Evolutionary conservation across 129 eudicot genomes (phyloP), one percentile per base, ranked within the genome.

Genomic region (Lonicera japonica): DNA sequence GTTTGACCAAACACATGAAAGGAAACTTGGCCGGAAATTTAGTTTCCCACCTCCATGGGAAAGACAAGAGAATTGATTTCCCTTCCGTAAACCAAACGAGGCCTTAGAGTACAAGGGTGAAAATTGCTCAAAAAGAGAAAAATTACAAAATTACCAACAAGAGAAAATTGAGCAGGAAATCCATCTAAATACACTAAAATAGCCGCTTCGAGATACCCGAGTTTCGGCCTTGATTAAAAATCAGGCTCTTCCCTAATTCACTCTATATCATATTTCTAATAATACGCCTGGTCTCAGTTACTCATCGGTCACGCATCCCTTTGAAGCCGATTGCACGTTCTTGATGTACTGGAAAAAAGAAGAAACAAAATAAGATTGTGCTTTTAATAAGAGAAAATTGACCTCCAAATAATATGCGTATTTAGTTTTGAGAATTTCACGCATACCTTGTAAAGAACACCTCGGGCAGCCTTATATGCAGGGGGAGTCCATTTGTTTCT

Each of bases 231-330:
- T 17, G 21, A 29, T 58, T 13, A 20, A 14, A 22, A 21, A 43
- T 46, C 8, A 29, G 67, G 68, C 20, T 56, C 19, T 52, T 19
- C 61, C 22, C 65, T 12, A 4, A 5, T 58, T 68, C 18, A 25
- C 85, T 75, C 79, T 73, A 77, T 61, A 77, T 63, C 36, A 43
- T 11, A 41, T 25, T 55, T 11, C 39, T 24, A 39, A 5, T 25
- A 61, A 58, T 16, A 24, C 5, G 16, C 25, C 54, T 29, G 48
- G 8, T 63, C 55, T 16, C 68, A 53, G 22, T 53, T 67, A 87
- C 74, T 92, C 99, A 72, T 92, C 99, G 0, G 99, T 92, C 21
- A 92, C 99, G 34, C 99, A 92, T 68, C 99, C 99, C 6, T 59
- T 80, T 15, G 99, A 87, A 61, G 99, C 99, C 11, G 99, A 78